Percentiles rank a stretch among this genome's conserved stretches.
Conservation (phyloP, 306 rosid species). For the Vigna reflexopilosa region DNA sequence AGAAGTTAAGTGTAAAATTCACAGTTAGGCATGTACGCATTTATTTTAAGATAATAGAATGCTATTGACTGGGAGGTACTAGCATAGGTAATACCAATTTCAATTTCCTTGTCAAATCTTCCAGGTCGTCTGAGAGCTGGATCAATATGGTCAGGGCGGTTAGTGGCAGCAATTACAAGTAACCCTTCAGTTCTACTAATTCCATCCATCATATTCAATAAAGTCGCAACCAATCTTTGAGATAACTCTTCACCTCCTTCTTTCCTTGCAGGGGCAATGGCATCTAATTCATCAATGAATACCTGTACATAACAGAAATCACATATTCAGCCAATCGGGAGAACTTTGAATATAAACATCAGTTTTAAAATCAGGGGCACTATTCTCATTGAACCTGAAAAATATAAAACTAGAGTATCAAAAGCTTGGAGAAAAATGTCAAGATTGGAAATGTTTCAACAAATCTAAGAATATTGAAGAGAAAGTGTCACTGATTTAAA, state of each 20-base stretch:
- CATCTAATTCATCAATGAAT: constrained; percentile 93
- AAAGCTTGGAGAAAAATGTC: constrained; percentile 28
- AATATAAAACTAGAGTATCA: constrained; percentile 7
- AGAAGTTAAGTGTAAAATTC: not conserved
- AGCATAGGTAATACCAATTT: constrained; percentile 65
- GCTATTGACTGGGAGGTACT: constrained; percentile 9
- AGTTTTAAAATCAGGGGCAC: constrained; percentile 31
- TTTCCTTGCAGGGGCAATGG: constrained; percentile 89
- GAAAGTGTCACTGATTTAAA: not conserved
- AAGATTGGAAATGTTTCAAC: constrained; percentile 14
- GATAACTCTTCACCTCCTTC: constrained; percentile 91
- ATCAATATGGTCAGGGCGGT: constrained; percentile 83
- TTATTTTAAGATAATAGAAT: constrained; percentile 25
- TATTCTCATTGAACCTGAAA: constrained; percentile 25
- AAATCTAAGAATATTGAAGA: constrained; percentile 7
- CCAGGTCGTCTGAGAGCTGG: constrained; percentile 96
- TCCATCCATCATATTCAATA: constrained; percentile 89
- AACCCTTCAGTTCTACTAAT: constrained; percentile 68
- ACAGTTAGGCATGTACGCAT: not conserved
- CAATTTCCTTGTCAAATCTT: constrained; percentile 92
- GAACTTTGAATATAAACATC: constrained; percentile 29
- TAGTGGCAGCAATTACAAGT: constrained; percentile 89
- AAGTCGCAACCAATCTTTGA: constrained; percentile 83
- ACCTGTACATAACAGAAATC: constrained; percentile 57
- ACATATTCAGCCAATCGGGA: constrained; percentile 32